These are phyloP conservation scores for Ustilaginoidea virens DNA, from an alignment of 2,329 filamentous ascomycete genomes.

Conservation along the genomic window DNA sequence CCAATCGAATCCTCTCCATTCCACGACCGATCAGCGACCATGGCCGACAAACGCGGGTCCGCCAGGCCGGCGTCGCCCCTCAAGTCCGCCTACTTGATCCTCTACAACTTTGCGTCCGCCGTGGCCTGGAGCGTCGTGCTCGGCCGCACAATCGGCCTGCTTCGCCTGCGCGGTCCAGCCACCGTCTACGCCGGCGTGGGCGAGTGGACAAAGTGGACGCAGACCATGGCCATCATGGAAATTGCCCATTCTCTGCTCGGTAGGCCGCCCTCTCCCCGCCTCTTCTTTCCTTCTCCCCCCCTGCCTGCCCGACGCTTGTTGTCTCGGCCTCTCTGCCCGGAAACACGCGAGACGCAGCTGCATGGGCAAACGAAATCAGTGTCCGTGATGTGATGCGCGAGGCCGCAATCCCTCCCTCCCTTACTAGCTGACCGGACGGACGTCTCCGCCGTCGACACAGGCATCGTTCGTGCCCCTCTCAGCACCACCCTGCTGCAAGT, in stretches of 20 bases:
- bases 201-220: slow-evolving; percentile 60
- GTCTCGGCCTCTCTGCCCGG: no score
- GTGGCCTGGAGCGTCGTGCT: slow-evolving; percentile 68
- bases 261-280: slow-evolving; percentile 24
- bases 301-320: no score
- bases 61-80: slow-evolving; percentile 3
- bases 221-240: slow-evolving; percentile 73
- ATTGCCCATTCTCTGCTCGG: slow-evolving; percentile 67
- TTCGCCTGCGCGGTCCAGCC: slow-evolving; percentile 36
- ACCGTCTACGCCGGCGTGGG: slow-evolving; percentile 48
- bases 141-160: slow-evolving; percentile 43
- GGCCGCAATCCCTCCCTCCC: neutral
- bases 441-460: no score
- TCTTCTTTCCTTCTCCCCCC: no score
- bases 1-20: no score
- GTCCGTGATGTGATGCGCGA: no score
- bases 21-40: no score
- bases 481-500: slow-evolving; percentile 85
- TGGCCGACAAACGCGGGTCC: slow-evolving; percentile 2
- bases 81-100: slow-evolving; percentile 57
- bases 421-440: no score
- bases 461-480: slow-evolving; percentile 73
- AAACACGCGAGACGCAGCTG: no score
- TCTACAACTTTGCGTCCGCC: slow-evolving; percentile 72
- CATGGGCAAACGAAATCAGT: no score